Base-by-base conservation (phyloP, 1,139 yeast species). In the Taiozyma onychis region DNA sequence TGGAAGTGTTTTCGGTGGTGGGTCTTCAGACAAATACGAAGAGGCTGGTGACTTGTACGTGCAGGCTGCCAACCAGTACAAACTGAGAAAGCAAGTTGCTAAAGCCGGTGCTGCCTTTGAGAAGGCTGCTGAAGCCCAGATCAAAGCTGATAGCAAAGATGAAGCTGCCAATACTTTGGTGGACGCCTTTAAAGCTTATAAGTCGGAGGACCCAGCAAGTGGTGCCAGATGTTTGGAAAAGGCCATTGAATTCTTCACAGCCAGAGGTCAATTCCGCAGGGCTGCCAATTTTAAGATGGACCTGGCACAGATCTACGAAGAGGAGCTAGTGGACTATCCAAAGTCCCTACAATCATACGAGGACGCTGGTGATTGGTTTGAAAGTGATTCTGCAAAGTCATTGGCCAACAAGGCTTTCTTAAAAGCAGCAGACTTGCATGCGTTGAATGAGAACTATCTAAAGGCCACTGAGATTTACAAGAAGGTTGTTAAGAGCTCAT, bases 301-400 rank as follows among this genome's bases (percentile, higher is more conserved):
- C 66, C 76, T 93, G 62, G 99, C 91, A 4, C 93, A 83, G 57
- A 70, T 93, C 45, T 89, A 88, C 65, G 98, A 93, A 67, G 77
- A 77, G 46, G 85, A 82, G 44, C 72, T 87, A 39, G 78, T 78
- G 49, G 95, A 91, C 63, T 68, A 71, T 27, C 73, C 76, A 18
- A 78, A 78, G 57, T 97, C 99, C 3, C 77, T 86, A 50, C 75
- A 76, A 52, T 81, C 93, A 30, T 93, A 87, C 66, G 96, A 90
- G 64, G 88, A 86, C 61, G 97, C 99, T 6, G 97, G 97, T 42
- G 98, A 95, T 64, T 93, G 97, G 88, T 90, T 87, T 66, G 80
- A 82, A 53, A 90, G 95, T 55, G 99, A 93, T 69, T 93, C 89
- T 54, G 98, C 99, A 0, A 87, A 85, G 57, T 96, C 97, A 9